Percentiles rank a stretch among this genome's conserved stretches.
These are phyloP conservation scores for Nephelium lappaceum DNA, from an alignment of 345 rosid genomes.

Conservation along the genomic window DNA sequence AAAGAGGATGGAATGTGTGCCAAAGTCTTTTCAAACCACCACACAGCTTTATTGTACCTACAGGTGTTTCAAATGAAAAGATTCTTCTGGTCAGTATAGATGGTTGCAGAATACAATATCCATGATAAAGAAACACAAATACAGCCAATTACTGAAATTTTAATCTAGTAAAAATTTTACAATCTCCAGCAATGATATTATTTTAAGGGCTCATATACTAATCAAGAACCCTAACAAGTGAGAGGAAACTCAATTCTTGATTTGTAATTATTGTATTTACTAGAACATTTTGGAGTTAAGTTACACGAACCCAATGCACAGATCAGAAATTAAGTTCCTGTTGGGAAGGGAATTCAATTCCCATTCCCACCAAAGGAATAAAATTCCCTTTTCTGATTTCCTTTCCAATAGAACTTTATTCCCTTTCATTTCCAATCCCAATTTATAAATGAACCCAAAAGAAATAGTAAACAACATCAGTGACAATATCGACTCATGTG, in stretches of 20 bases:
- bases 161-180: background rate
- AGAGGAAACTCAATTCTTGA: too few species aligned
- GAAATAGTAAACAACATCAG: background rate
- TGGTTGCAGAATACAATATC: background rate
- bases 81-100: conserved; percentile 15
- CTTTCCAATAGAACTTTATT: too few species aligned
- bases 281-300: too few species aligned
- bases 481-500: background rate
- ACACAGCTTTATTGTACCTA: conserved; percentile 87
- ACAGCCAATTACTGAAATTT: conserved; percentile 1
- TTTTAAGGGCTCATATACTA: background rate
- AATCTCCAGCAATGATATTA: background rate
- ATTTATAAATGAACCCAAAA: too few species aligned
- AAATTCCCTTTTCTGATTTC: too few species aligned
- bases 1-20: conserved; percentile 67
- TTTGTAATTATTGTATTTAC: too few species aligned
- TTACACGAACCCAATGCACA: too few species aligned
- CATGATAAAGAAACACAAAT: background rate
- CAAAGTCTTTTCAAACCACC: conserved; percentile 94
- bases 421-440: too few species aligned
- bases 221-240: too few species aligned
- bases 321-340: too few species aligned
- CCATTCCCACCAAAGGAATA: too few species aligned
- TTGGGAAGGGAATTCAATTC: too few species aligned
- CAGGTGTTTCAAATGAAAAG: conserved; percentile 27